Base-by-base conservation (phyloP, 2,329 filamentous ascomycete genomes). In the Ceratocystis papillata region DNA sequence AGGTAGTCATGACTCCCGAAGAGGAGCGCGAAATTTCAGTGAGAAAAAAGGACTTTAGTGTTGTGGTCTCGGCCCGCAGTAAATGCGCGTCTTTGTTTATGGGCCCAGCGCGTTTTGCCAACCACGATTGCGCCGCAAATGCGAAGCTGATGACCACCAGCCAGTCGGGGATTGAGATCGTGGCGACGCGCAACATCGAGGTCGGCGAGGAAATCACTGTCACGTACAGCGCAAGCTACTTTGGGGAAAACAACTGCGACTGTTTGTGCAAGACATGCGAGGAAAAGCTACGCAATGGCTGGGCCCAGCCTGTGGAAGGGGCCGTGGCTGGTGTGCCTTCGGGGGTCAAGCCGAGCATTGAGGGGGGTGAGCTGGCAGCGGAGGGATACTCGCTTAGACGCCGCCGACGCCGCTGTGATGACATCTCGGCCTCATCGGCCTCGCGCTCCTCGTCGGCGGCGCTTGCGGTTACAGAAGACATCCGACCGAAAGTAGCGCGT, bases 121-220 rank as follows among this genome's bases (percentile, higher is more conserved):
- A 99, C 73, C 94, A 99, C 76, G 94, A 99, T 75, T 99, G 94
- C 77, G 83, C 88, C 70, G 90, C 94, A 41, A 99, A 97, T 77
- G 92, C 92, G 7, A 84, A 87, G 72, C 82, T 99, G 57, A 87
- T 89, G 71, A 96, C 90, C 45, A 88, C 85, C 45, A 90, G 91
- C 59, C 84, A 87, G 66, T 86, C 92, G 67, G 90, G 90, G 45
- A 96, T 99, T 78, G 89, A 95, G 72, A 92, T 99, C 66, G 84
- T 96, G 62, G 90, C 94, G 2, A 84, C 86, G 44, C 85, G 86
- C 70, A 82, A 92, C 67, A 97, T 99, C 68, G 83, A 87, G 10
- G 79, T 88, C 0, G 94, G 92, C 2, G 92, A 99, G 68, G 94
- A 99, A 75, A 96, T 99, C 68, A 99, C 94, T 0, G 94, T 99